phyloP scores from a whole-genome alignment of 140 eudicot species.

The Cichorium intybus region DNA sequence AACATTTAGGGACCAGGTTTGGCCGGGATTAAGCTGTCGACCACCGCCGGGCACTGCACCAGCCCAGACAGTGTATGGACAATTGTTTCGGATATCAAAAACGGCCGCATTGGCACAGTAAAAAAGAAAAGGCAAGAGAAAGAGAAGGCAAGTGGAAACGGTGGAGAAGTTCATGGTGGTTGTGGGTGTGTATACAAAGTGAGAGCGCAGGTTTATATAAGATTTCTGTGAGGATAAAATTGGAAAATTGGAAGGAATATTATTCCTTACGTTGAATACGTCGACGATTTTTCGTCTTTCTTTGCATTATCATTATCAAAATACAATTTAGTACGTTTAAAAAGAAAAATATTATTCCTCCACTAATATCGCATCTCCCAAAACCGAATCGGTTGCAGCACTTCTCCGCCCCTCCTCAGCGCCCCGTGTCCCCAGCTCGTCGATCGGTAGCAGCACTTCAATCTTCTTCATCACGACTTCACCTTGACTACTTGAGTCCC shows the following conservation, averaged over 20 bases:
- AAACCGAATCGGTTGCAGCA: no score
- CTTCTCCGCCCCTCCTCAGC: no score
- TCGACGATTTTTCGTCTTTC: no score
- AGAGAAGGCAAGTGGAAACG: slow-evolving; percentile 18
- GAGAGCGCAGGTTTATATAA: slow-evolving; percentile 10
- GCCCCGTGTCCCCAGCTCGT: no score
- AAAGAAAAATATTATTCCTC: no score
- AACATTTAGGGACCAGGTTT: slow-evolving; percentile 32
- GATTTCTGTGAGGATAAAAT: background rate
- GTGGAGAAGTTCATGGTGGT: slow-evolving; percentile 11
- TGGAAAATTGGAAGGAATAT: background rate
- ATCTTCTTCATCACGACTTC: no score
- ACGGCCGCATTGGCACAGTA: slow-evolving; percentile 32
- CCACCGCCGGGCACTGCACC: slow-evolving; percentile 53
- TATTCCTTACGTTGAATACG: no score
- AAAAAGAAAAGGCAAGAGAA: slow-evolving; percentile 1
- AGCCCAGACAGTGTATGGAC: slow-evolving; percentile 60
- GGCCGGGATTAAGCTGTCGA: slow-evolving; percentile 21
- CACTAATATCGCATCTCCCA: no score
- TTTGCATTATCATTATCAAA: no score
- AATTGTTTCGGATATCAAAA: slow-evolving; percentile 39
- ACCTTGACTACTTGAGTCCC: no score
- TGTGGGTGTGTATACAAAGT: background rate
- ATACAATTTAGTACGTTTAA: no score
- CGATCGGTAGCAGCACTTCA: no score